Percentiles rank a stretch among this genome's conserved stretches.
These are phyloP conservation scores for Mycena indigotica DNA, from an alignment of 768 basidiomycete genomes.

Conservation along the genomic window DNA sequence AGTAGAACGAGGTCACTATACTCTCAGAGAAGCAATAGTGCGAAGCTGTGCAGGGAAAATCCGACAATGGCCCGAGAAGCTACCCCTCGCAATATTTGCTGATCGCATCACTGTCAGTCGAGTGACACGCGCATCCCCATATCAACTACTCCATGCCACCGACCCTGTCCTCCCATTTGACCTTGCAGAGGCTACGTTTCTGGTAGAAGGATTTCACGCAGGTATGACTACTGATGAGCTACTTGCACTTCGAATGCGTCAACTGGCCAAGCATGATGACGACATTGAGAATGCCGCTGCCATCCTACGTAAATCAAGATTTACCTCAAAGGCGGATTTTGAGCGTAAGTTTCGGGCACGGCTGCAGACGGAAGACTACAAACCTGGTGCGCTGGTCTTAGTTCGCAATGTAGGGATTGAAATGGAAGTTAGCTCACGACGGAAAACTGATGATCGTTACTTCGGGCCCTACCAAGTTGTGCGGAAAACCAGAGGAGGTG, in stretches of 20 bases:
- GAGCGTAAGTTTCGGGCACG: slow-evolving; percentile 18
- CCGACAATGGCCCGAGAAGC: background rate
- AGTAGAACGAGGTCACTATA: background rate
- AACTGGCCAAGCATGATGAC: slow-evolving; percentile 21
- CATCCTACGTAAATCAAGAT: slow-evolving; percentile 18
- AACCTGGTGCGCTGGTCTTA: slow-evolving; percentile 26
- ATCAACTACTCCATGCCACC: slow-evolving; percentile 29
- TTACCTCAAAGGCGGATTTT: slow-evolving; percentile 28
- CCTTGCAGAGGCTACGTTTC: slow-evolving; percentile 33
- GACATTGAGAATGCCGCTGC: slow-evolving; percentile 24
- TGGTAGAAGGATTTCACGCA: slow-evolving; percentile 22
- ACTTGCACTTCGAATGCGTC: slow-evolving; percentile 24
- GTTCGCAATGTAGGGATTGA: slow-evolving; percentile 26
- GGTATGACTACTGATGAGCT: slow-evolving; percentile 19
- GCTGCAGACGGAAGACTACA: slow-evolving; percentile 17
- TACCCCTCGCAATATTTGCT: slow-evolving; percentile 13
- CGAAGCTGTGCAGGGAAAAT: background rate
- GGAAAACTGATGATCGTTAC: slow-evolving; percentile 25
- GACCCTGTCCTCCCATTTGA: slow-evolving; percentile 36
- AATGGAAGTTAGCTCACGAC: slow-evolving; percentile 15
- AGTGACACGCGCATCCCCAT: slow-evolving; percentile 24
- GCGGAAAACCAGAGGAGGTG: slow-evolving; percentile 13
- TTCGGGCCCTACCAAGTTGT: slow-evolving; percentile 28
- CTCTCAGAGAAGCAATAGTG: background rate
- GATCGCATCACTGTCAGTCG: slow-evolving; percentile 21